Conservation (phyloP, 371 early-diverging fungal species). For the Mortierella sp. region DNA sequence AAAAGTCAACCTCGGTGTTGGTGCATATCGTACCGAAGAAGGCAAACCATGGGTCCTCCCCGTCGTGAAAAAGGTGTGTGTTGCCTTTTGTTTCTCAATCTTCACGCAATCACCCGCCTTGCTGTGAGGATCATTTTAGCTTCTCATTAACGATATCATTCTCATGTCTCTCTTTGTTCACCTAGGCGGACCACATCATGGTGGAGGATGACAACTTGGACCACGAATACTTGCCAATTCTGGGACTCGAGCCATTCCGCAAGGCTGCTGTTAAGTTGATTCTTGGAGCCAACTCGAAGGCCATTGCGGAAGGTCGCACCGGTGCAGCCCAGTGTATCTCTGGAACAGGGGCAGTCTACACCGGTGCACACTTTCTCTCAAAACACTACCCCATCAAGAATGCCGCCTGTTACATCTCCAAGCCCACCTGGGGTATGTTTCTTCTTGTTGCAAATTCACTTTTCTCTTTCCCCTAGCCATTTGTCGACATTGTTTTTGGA, state of each 20-base stretch:
- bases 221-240: slow-evolving; percentile 96
- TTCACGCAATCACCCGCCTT: not conserved
- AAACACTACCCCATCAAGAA: slow-evolving; percentile 75
- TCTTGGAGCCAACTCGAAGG: slow-evolving; percentile 85
- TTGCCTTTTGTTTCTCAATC: not conserved
- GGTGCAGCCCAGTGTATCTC: slow-evolving; percentile 91
- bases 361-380: slow-evolving; percentile 88
- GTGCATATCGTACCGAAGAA: slow-evolving; percentile 94
- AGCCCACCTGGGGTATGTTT: slow-evolving; percentile 95
- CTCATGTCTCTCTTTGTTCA: not conserved
- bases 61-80: slow-evolving; percentile 87
- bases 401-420: slow-evolving; percentile 85
- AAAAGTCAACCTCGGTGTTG: slow-evolving; percentile 97
- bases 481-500: not conserved
- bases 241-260: slow-evolving; percentile 83
- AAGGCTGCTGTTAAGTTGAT: slow-evolving; percentile 85
- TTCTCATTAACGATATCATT: too few species aligned
- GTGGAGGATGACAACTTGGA: slow-evolving; percentile 78
- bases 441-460: not conserved
- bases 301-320: slow-evolving; percentile 81
- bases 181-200: slow-evolving; percentile 86
- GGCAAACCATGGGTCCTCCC: slow-evolving; percentile 97
- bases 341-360: slow-evolving; percentile 95
- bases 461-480: not conserved
- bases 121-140: too few species aligned